Evolutionary conservation across 2,329 filamentous ascomycete genomes (phyloP), one percentile per base, ranked within the genome.

Genomic region (Trichoderma brevicompactum): DNA sequence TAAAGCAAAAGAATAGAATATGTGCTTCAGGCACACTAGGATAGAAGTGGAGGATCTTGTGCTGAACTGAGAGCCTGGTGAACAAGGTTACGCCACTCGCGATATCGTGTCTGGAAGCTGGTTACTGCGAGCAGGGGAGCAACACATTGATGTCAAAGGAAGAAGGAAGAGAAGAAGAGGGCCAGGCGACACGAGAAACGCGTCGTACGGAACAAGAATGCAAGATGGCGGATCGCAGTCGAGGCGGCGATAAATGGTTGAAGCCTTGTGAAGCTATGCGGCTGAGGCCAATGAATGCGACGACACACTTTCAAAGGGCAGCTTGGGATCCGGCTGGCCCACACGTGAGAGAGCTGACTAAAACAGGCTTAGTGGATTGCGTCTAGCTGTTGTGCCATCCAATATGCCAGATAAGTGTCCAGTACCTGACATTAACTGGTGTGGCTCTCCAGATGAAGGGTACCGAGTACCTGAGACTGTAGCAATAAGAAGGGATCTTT

Each of bases 111-210:
- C 41, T 55, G 49, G 34, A 55, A n/a, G 56, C 15, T 61, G 58
- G 32, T 50, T n/a, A n/a, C 34, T 50, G 50, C 38, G 50, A 32
- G 15, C 43, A 34, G 40, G 50, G 36, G 61, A 32, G 60, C 32
- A 38, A 54, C 65, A 53, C 65, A 66, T 66, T 64, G 65, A 64
- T 58, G 15, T 48, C 28, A 34, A 43, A 19, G 52, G 19, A 32
- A 44, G 17, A 52, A 19, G 5, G 19, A 49, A 38, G 38, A 12
- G 10, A 5, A 19, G n/a, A 48, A 13, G n/a, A 65, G 40, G 28
- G 6, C 28, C 40, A 15, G 49, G 56, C 64, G 43, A 52, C 62
- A 65, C 62, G 43, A 23, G 46, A 64, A 41, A 59, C 62, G 62
- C 62, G 62, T 65, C 54, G 62, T 38, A 10, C 19, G 23, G 13